These are phyloP conservation scores for Rhododendron molle DNA, from an alignment of 148 eudicot species.

Conservation along the genomic window DNA sequence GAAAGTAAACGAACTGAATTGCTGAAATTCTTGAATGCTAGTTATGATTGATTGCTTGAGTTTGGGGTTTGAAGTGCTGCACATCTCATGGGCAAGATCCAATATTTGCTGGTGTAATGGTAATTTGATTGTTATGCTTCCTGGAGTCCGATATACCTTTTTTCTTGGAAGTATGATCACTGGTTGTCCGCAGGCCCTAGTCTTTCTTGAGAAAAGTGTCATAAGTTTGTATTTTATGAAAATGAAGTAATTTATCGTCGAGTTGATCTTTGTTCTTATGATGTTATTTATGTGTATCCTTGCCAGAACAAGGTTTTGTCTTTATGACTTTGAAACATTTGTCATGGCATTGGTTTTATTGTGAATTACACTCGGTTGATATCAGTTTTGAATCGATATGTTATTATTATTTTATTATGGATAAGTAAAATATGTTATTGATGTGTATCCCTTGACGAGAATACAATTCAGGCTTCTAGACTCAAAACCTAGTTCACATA, in stretches of 20 bases:
- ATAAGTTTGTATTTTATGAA: not conserved
- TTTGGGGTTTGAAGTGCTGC: not conserved
- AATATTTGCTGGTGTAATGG: not conserved
- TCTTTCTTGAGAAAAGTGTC: no score
- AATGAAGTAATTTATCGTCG: not conserved
- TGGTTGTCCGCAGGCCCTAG: not conserved
- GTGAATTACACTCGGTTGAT: not conserved
- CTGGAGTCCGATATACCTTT: not conserved
- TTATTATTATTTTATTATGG: no score
- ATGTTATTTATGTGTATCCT: not conserved
- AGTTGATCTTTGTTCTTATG: not conserved
- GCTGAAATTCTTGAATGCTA: constrained; percentile 86
- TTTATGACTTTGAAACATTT: not conserved
- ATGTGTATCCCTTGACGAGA: not conserved
- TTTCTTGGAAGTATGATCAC: not conserved
- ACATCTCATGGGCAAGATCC: not conserved
- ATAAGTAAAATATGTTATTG: not conserved
- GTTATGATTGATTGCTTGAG: constrained; percentile 55
- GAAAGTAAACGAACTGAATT: constrained; percentile 82
- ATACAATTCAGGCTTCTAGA: not conserved
- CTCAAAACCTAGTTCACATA: not conserved
- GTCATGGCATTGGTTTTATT: not conserved
- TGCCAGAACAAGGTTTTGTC: not conserved
- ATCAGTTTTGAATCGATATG: not conserved
- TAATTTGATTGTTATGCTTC: not conserved